Evolutionary conservation across 371 early-diverging fungal genomes (phyloP).

Genomic region (Mortierella sp.): DNA sequence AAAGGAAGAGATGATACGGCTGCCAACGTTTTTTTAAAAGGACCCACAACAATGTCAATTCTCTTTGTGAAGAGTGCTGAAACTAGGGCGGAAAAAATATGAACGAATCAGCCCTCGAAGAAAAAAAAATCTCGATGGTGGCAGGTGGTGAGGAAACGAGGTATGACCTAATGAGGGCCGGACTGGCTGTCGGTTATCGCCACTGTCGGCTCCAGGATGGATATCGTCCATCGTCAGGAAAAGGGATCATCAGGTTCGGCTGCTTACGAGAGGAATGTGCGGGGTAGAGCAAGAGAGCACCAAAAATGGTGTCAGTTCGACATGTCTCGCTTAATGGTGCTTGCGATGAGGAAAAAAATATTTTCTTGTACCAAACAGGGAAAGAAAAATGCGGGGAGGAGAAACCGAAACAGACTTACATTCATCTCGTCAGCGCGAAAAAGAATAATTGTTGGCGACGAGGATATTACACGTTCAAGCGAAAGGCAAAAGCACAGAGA

Average conservation of each 20-base stretch:
- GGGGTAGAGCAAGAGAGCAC: background rate
- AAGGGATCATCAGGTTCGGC: background rate
- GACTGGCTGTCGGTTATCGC: background rate
- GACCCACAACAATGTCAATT: no score
- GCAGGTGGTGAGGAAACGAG: background rate
- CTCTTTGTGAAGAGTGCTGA: background rate
- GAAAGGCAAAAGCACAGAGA: background rate
- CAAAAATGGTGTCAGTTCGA: background rate
- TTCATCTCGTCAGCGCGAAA: background rate
- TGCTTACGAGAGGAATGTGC: background rate
- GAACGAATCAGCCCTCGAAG: background rate
- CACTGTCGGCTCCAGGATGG: background rate
- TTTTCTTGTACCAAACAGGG: background rate
- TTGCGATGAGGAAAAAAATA: background rate
- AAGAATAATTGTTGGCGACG: no score
- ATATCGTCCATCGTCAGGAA: background rate
- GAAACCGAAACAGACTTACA: background rate
- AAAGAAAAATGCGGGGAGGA: background rate
- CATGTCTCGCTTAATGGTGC: background rate
- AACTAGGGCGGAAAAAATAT: background rate
- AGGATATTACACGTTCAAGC: background rate
- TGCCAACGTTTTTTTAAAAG: background rate
- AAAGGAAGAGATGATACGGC: background rate
- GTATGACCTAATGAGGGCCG: background rate
- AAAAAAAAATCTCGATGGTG: background rate